A percentile compares a stretch with the other conserved stretches of the same genome.
Evolutionary conservation across 768 basidiomycete species (phyloP).

Genomic region (Lepiota brunneoincarnata): DNA sequence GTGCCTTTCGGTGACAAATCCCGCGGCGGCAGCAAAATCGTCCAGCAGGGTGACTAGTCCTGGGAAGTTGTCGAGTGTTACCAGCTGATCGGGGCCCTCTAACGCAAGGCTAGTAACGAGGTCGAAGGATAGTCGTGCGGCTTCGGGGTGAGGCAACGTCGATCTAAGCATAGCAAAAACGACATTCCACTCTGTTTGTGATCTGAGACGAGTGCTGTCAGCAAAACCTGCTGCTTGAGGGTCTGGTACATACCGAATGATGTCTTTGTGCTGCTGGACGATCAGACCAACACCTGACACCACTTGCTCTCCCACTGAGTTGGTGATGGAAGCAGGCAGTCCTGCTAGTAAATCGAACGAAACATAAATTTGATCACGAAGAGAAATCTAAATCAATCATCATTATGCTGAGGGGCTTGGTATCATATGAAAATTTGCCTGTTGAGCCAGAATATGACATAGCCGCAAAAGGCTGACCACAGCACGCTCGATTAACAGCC

Average conservation of each 20-base stretch:
- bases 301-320: conserved; percentile 89
- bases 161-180: conserved; percentile 85
- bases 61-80: conserved; percentile 76
- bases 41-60: conserved; percentile 81
- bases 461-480: conserved; percentile 85
- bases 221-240: background rate
- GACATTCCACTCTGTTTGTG: conserved; percentile 95
- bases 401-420: conserved; percentile 4
- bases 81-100: conserved; percentile 55
- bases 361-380: conserved; percentile 93
- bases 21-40: conserved; percentile 81
- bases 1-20: conserved; percentile 53
- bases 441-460: conserved; percentile 78
- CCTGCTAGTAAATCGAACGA: conserved; percentile 89
- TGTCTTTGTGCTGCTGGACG: conserved; percentile 69
- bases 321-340: conserved; percentile 72
- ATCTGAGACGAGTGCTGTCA: conserved; percentile 38
- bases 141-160: conserved; percentile 84
- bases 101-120: conserved; percentile 65
- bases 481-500: conserved; percentile 90
- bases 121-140: conserved; percentile 80
- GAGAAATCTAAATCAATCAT: conserved; percentile 48
- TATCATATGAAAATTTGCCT: conserved; percentile 41
- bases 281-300: conserved; percentile 77
- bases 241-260: conserved; percentile 54